Percentiles rank a stretch among this genome's conserved stretches.
Conservation (phyloP, 345 rosid species). For the Euphorbia lathyris region DNA sequence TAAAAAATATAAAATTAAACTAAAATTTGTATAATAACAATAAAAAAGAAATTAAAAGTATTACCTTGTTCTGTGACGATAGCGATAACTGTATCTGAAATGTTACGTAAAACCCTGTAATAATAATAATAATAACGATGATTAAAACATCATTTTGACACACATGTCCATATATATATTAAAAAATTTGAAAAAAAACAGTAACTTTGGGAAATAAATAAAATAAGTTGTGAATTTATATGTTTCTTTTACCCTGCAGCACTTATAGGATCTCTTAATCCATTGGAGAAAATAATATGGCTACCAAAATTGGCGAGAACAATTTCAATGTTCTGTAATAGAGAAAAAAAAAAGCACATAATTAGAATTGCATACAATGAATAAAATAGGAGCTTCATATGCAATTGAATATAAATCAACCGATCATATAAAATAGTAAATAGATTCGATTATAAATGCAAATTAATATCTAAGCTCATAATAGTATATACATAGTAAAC, state of each 20-base stretch:
- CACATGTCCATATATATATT: too few relatives aligned
- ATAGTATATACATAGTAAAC: too few relatives aligned
- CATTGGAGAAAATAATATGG: constrained; percentile 61
- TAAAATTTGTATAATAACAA: background rate
- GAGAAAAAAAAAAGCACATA: too few relatives aligned
- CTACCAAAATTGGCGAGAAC: constrained; percentile 42
- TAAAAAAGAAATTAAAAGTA: background rate
- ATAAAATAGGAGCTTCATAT: too few relatives aligned
- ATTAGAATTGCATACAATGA: too few relatives aligned
- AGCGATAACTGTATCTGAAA: constrained; percentile 37
- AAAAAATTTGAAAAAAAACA: background rate
- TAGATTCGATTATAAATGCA: too few relatives aligned
- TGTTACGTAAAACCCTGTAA: constrained; percentile 38
- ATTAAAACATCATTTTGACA: background rate
- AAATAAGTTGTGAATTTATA: too few relatives aligned
- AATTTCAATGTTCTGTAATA: constrained; percentile 43
- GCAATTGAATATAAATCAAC: too few relatives aligned
- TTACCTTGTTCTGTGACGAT: constrained; percentile 33
- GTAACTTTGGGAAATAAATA: too few relatives aligned
- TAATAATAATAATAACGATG: background rate
- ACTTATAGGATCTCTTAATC: constrained; percentile 53
- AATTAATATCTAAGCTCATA: too few relatives aligned
- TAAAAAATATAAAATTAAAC: too few relatives aligned
- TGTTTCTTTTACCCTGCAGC: constrained; percentile 47
- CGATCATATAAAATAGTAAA: too few relatives aligned